phyloP scores from a whole-genome alignment of 1,284 basidiomycete genomes.

The Tilletiopsis washingtonensis region DNA sequence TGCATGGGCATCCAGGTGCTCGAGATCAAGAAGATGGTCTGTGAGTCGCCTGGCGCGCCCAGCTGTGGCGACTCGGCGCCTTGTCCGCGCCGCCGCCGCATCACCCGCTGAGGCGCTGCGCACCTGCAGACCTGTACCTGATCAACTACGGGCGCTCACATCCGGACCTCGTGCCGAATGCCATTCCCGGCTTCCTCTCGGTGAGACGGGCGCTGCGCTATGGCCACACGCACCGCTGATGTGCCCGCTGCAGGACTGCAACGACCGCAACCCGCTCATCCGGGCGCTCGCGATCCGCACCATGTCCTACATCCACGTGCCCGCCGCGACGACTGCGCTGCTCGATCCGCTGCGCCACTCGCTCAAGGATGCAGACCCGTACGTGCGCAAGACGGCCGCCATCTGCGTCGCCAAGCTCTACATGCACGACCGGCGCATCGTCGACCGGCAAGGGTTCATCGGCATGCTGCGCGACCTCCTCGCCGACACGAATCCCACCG shows the following conservation, averaged over 20 bases:
- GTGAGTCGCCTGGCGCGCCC: too few species aligned
- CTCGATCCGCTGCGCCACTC: slow-evolving; percentile 77
- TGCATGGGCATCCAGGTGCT: slow-evolving; percentile 78
- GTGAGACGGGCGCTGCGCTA: slow-evolving; percentile 49
- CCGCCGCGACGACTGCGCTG: slow-evolving; percentile 58
- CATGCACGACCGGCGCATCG: slow-evolving; percentile 69
- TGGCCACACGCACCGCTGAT: too few species aligned
- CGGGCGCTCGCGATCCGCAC: slow-evolving; percentile 86
- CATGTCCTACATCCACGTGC: slow-evolving; percentile 81
- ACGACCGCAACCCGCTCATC: slow-evolving; percentile 82
- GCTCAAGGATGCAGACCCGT: slow-evolving; percentile 80
- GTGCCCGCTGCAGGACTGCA: slow-evolving; percentile 75
- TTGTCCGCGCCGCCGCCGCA: too few species aligned
- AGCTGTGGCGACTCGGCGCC: too few species aligned
- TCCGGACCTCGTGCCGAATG: slow-evolving; percentile 76
- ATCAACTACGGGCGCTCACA: slow-evolving; percentile 83
- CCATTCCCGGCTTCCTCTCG: slow-evolving; percentile 81
- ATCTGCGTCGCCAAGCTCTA: slow-evolving; percentile 87
- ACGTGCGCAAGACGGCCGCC: slow-evolving; percentile 91
- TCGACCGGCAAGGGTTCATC: slow-evolving; percentile 77
- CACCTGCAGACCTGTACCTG: slow-evolving; percentile 55
- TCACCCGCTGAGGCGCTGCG: background rate
- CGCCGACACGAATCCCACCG: slow-evolving; percentile 86
- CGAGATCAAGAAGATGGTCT: slow-evolving; percentile 90
- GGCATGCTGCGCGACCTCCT: slow-evolving; percentile 77